These are phyloP conservation scores for Ogataea chonburiensis DNA, from an alignment of 805 yeast species.

Conservation along the genomic window DNA sequence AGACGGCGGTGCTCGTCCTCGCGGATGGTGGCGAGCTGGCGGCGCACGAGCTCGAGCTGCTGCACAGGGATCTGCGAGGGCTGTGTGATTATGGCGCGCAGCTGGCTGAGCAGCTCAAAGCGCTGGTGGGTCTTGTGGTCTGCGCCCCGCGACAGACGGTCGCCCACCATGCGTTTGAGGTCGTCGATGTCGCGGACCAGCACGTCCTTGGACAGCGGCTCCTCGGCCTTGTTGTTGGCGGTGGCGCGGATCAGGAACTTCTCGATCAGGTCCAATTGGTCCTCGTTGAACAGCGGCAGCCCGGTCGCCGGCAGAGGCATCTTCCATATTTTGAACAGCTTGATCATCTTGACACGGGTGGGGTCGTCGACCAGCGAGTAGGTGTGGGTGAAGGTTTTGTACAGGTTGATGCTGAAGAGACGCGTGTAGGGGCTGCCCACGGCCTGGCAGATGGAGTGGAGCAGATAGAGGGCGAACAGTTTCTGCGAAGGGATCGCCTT, in stretches of 20 bases:
- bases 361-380: conserved; percentile 76
- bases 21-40: conserved; percentile 33
- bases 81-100: conserved; percentile 39
- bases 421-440: conserved; percentile 89
- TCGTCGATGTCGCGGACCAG: conserved; percentile 35
- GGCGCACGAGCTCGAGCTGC: conserved; percentile 33
- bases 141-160: conserved; percentile 35
- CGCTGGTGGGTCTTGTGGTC: conserved; percentile 44
- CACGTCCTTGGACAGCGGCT: conserved; percentile 17
- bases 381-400: conserved; percentile 67
- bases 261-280: conserved; percentile 70
- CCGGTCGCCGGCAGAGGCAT: conserved; percentile 59
- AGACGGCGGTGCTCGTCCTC: conserved; percentile 35
- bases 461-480: conserved; percentile 75
- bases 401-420: conserved; percentile 67
- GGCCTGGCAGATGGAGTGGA: conserved; percentile 90
- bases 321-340: conserved; percentile 88
- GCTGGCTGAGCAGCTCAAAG: conserved; percentile 43
- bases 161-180: conserved; percentile 43
- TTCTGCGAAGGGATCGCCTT: conserved; percentile 82
- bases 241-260: conserved; percentile 65
- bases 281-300: conserved; percentile 67
- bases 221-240: conserved; percentile 32
- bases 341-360: conserved; percentile 70
- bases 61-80: conserved; percentile 29